Evolutionary conservation across 768 basidiomycete genomes (phyloP).

Genomic region (Tremella yokohamensis): DNA sequence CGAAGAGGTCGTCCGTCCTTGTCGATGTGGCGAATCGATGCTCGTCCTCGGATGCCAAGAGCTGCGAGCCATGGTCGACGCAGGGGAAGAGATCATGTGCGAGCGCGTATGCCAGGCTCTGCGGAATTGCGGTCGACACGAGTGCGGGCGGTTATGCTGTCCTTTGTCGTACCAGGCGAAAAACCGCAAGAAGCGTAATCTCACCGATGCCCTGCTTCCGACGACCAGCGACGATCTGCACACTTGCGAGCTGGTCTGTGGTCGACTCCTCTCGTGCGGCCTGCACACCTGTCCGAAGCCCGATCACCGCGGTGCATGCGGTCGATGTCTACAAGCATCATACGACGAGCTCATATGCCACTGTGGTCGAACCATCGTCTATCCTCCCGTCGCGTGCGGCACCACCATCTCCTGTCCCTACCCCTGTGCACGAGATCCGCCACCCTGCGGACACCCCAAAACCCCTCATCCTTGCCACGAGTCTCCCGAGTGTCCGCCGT

Average conservation of each 20-base stretch:
- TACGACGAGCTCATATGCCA: constrained; percentile 88
- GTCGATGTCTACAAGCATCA: constrained; percentile 75
- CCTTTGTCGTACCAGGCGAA: constrained; percentile 72
- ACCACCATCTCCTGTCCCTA: constrained; percentile 65
- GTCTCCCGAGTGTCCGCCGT: constrained; percentile 74
- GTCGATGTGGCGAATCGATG: constrained; percentile 76
- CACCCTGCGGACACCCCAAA: constrained; percentile 76
- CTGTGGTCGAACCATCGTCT: constrained; percentile 71
- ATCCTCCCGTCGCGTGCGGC: constrained; percentile 59
- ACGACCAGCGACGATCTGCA: constrained; percentile 62
- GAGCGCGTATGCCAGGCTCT: constrained; percentile 72
- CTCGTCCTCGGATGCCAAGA: constrained; percentile 59
- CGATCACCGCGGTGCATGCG: constrained; percentile 81
- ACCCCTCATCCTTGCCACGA: constrained; percentile 80
- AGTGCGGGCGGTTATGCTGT: constrained; percentile 80
- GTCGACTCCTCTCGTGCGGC: constrained; percentile 65
- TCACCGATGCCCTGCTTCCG: constrained; percentile 59
- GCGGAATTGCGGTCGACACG: constrained; percentile 76
- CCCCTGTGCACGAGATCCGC: constrained; percentile 70
- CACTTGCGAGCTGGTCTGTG: constrained; percentile 77
- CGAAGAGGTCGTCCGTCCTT: constrained; percentile 67
- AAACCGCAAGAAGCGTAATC: constrained; percentile 30
- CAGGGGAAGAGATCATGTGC: constrained; percentile 65
- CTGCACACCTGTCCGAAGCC: constrained; percentile 71
- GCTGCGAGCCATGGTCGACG: constrained; percentile 49